Evolutionary conservation across 176 grass and related monocot species (phyloP), one percentile per base, ranked within the genome.

Genomic region (Carex myosuroides): DNA sequence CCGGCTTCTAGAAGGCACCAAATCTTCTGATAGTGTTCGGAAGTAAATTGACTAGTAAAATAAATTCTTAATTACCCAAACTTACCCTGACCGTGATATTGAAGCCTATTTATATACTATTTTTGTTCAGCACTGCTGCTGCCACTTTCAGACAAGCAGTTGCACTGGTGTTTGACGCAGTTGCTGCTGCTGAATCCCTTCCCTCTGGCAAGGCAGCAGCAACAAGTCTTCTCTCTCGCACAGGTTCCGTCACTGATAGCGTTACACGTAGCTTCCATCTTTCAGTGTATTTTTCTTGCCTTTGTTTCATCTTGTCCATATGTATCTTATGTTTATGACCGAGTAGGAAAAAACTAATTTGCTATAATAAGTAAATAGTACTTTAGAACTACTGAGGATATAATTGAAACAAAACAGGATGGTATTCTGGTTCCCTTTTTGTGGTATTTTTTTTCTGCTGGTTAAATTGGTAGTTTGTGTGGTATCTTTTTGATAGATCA

Each of bases 131-230:
- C 87, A 98, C 95, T 86, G 95, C 95, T 81, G 95, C 95, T 89
- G 95, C 95, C 87, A 98, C 95, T 76, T 95, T 98, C 87, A 94
- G 95, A 89, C 95, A 98, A 88, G 95, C 95, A 84, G 95, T 95
- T 82, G 95, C 95, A 52, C 81, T 98, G 64, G 89, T 95, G 81
- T 98, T 98, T 86, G 95, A 94, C 77, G 91, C 92, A 33, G 95
- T 95, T 89, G 77, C 89, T 79, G 76, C 37, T 68, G 79, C 85
- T 64, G 95, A 98, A 89, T 93, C 90, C 84, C 95, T 98, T 89
- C 95, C 92, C 42, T 81, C 86, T n/a, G 92, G 91, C 79, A 98
- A 94, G 93, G 79, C 79, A 89, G 87, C 87, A 88, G 69, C 92
- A 80, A 79, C 84, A 76, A 89, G 89, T 81, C 89, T 84, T 52